Conservation (phyloP, 192 early-diverging fungal species). For the Anaeromyces robustus region DNA sequence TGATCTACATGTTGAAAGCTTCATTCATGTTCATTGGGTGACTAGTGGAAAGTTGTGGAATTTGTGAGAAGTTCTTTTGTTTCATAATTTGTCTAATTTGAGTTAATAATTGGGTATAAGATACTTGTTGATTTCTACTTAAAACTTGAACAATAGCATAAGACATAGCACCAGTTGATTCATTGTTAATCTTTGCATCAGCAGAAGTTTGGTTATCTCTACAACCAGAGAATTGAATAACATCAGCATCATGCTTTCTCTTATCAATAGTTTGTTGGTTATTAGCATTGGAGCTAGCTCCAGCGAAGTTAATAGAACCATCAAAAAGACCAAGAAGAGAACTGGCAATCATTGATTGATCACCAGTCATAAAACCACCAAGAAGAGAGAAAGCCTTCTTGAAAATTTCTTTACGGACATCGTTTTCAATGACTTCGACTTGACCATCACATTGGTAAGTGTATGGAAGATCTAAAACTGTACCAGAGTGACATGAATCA, state of each 20-base stretch:
- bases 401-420: neutral
- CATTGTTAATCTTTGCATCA: slow-evolving; percentile 47
- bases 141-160: slow-evolving; percentile 4
- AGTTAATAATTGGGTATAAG: slow-evolving; percentile 45
- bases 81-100: slow-evolving; percentile 46
- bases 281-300: neutral
- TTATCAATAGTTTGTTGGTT: neutral
- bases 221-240: slow-evolving; percentile 6
- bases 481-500: slow-evolving; percentile 72
- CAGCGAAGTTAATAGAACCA: slow-evolving; percentile 6
- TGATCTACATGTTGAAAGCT: slow-evolving; percentile 49
- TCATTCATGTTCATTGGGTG: slow-evolving; percentile 48
- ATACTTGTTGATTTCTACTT: slow-evolving; percentile 9
- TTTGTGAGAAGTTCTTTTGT: slow-evolving; percentile 47
- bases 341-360: neutral
- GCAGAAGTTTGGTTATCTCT: slow-evolving; percentile 13
- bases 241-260: slow-evolving; percentile 25
- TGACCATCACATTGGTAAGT: slow-evolving; percentile 26
- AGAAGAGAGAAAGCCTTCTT: neutral
- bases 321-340: slow-evolving; percentile 6
- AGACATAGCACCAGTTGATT: slow-evolving; percentile 48
- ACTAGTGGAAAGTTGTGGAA: slow-evolving; percentile 64
- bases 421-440: slow-evolving; percentile 11
- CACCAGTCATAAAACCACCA: neutral
- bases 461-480: slow-evolving; percentile 43